A percentile compares a stretch with the other conserved stretches of the same genome.
Evolutionary conservation across 306 rosid genomes (phyloP).

Genomic region (Quillaja saponaria): DNA sequence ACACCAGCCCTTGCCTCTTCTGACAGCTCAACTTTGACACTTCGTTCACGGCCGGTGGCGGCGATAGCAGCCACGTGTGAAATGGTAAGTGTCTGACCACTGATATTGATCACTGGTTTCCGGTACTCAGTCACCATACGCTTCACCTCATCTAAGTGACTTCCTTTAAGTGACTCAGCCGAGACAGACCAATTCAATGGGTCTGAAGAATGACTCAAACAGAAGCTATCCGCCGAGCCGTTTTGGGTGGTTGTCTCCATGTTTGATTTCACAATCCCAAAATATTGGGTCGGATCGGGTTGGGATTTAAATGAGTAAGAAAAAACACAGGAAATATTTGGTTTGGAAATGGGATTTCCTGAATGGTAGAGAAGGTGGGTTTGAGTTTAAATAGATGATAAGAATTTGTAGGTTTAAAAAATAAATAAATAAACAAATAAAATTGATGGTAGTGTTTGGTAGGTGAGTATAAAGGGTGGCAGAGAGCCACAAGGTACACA

Average conservation of each 20-base stretch:
- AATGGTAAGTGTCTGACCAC: slow-evolving; percentile 69
- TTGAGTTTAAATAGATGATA: slow-evolving; percentile 37
- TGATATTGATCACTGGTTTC: slow-evolving; percentile 58
- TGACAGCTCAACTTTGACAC: slow-evolving; percentile 56
- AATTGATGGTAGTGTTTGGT: slow-evolving; percentile 35
- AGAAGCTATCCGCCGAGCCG: slow-evolving; percentile 28
- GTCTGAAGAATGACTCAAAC: slow-evolving; percentile 40
- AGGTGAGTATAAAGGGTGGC: slow-evolving; percentile 60
- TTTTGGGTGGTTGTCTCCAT: slow-evolving; percentile 43
- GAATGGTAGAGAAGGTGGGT: slow-evolving; percentile 13
- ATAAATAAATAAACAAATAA: too few species aligned
- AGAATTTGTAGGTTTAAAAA: too few species aligned
- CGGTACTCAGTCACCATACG: slow-evolving; percentile 82
- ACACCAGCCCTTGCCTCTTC: slow-evolving; percentile 71
- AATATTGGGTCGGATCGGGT: too few species aligned
- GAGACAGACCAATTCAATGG: slow-evolving; percentile 73
- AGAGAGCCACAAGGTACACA: slow-evolving; percentile 32
- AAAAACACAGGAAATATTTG: slow-evolving; percentile 21
- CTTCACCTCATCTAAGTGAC: slow-evolving; percentile 87
- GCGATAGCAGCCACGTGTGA: slow-evolving; percentile 83
- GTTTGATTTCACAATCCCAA: too few species aligned
- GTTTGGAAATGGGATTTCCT: slow-evolving; percentile 27
- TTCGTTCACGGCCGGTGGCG: slow-evolving; percentile 31
- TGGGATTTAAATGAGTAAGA: slow-evolving; percentile 7
- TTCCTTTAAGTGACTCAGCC: slow-evolving; percentile 59